Base-by-base conservation (phyloP, 805 yeast species). In the Saccharomycopsis fibuligera region DNA sequence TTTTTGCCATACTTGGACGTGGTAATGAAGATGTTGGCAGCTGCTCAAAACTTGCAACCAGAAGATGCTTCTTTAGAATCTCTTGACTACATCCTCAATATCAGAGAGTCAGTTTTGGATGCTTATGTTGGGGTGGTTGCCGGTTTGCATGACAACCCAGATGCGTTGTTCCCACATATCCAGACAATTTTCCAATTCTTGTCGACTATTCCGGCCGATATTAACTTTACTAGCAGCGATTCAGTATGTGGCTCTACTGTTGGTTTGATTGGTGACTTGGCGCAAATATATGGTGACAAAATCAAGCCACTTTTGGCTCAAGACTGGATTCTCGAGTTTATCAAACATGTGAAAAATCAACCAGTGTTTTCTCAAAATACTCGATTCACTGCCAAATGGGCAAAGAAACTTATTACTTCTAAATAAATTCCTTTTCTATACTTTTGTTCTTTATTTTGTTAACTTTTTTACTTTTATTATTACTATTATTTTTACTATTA, bases 371-470 rank as follows among this genome's bases (percentile, higher is more conserved):
- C 79, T 31, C 78, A 76, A 58, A 68, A 74, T 48, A 88, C 97
- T 10, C 80, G 78, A 62, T 93, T 85, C 60, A 86, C 96, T n/a
- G 97, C 97, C 6, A 79, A 90, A 68, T 93, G 98, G 98, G 97
- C 99, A 14, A 78, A 93, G 57, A 96, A 86, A 60, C 96, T 49
- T n/a, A 46, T 49, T 21, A 12, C 37, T 6, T 33, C 37, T n/a
- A 33, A 33, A 33, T 33, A 33, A 33, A 8, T 27, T 27, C 31
- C 31, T 27, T 27, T 12, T 12, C 12, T 12, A 8, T 12, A 27
- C 12, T 27, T 8, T 27, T 8, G 31, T 27, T 27, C 8, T 8
- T 27, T 12, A 27, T 27, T 27, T 27, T 27, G 8, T 27, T 27
- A 27, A 27, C 8, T 29, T 29, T 29, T 29, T 12, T 29, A 29